Conservation (phyloP, 192 early-diverging fungal genomes). For the Entomortierella parvispora region DNA sequence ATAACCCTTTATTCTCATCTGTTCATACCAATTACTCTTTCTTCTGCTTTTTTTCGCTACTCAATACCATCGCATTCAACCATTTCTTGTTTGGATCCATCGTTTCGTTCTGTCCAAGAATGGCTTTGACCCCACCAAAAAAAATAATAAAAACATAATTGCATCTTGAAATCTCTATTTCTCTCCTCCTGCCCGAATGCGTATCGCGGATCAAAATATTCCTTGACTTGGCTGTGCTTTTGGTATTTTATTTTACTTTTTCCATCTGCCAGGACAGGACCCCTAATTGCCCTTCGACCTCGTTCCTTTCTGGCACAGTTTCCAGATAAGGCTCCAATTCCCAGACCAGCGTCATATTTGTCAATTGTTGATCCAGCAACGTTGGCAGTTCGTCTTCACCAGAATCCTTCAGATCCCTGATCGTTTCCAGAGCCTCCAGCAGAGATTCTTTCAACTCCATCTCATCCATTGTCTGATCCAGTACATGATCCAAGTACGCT, state of each 20-base stretch:
- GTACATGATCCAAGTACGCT: conserved; percentile 21
- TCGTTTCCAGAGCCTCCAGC: conserved; percentile 37
- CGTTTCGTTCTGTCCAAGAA: too few species aligned
- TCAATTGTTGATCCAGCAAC: conserved; percentile 40
- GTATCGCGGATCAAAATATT: too few species aligned
- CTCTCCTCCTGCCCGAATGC: neutral
- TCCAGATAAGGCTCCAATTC: conserved; percentile 48
- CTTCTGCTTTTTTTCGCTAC: neutral
- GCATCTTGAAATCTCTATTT: too few species aligned
- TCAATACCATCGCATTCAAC: neutral
- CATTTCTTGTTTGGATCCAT: too few species aligned
- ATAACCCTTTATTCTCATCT: neutral
- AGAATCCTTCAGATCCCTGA: conserved; percentile 27
- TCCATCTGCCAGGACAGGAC: conserved; percentile 47
- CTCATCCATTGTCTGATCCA: conserved; percentile 33
- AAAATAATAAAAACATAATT: too few species aligned
- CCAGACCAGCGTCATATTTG: conserved; percentile 36
- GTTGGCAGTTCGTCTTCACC: conserved; percentile 40
- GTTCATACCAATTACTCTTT: neutral
- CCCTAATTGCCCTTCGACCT: conserved; percentile 17
- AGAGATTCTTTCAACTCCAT: conserved; percentile 36
- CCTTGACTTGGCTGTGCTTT: too few species aligned
- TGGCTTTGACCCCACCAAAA: neutral
- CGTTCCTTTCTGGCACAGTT: conserved; percentile 30
- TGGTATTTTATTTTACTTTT: conserved; percentile 33